phyloP scores from a whole-genome alignment of 768 basidiomycete species.

The Lactarius akahatsu region DNA sequence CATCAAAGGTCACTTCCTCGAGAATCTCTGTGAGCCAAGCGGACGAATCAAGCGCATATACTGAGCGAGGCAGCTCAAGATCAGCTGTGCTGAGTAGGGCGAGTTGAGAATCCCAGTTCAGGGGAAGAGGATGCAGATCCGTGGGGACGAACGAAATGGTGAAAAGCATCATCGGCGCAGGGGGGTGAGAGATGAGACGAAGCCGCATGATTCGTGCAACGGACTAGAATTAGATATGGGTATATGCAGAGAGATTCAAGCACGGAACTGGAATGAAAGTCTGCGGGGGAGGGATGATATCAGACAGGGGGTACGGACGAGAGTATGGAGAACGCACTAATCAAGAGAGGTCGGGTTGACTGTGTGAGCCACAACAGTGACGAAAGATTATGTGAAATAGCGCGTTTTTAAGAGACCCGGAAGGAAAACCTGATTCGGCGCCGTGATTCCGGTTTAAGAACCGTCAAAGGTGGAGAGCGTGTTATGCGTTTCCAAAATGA shows the following conservation, averaged over 20 bases:
- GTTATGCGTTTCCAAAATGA: conserved; percentile 18
- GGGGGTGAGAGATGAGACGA: conserved; percentile 46
- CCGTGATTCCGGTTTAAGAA: conserved; percentile 3
- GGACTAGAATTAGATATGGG: conserved; percentile 21
- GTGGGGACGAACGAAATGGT: conserved; percentile 50
- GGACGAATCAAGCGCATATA: conserved; percentile 62
- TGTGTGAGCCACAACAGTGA: not conserved
- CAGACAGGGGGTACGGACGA: not conserved
- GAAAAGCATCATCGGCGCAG: conserved; percentile 58
- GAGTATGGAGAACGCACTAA: conserved; percentile 9
- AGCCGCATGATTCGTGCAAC: conserved; percentile 49
- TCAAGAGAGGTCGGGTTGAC: conserved; percentile 14
- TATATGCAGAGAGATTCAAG: conserved; percentile 25
- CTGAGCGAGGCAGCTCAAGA: conserved; percentile 49
- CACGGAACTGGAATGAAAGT: not conserved
- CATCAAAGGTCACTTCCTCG: conserved; percentile 61
- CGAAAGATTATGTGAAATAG: not conserved
- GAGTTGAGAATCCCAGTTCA: conserved; percentile 56
- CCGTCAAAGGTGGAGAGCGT: not conserved
- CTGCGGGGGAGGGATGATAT: not conserved
- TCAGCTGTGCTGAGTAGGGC: conserved; percentile 50
- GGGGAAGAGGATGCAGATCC: conserved; percentile 44
- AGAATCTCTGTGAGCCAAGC: conserved; percentile 56
- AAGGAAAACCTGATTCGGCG: conserved; percentile 1
- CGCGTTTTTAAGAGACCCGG: conserved; percentile 8